Evolutionary conservation across 768 basidiomycete genomes (phyloP).

Genomic region (Tylopilus sp.): DNA sequence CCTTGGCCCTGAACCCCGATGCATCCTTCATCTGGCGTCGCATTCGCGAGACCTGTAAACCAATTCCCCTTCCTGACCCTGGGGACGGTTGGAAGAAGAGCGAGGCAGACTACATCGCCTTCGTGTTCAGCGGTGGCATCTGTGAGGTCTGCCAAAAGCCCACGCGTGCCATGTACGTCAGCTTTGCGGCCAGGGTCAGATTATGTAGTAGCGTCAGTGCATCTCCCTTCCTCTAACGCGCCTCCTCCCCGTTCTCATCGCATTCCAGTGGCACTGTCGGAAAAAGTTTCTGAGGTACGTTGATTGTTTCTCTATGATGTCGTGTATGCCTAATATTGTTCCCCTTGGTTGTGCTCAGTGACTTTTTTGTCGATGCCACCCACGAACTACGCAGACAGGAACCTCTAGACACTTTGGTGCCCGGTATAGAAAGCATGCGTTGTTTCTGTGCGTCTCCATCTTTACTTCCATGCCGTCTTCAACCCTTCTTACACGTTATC

Average conservation of each 20-base stretch:
- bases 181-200: slow-evolving; percentile 46
- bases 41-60: slow-evolving; percentile 38
- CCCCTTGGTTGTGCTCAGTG: slow-evolving; percentile 7
- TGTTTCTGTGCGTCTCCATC: slow-evolving; percentile 21
- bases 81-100: slow-evolving; percentile 35
- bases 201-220: slow-evolving; percentile 41
- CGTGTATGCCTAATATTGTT: no score
- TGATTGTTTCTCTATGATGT: background rate
- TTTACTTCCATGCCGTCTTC: background rate
- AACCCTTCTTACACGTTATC: background rate
- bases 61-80: slow-evolving; percentile 41
- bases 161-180: slow-evolving; percentile 39
- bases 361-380: slow-evolving; percentile 7
- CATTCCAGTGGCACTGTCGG: slow-evolving; percentile 21
- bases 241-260: background rate
- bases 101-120: slow-evolving; percentile 61
- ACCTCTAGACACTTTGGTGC: slow-evolving; percentile 15
- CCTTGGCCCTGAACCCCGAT: slow-evolving; percentile 42
- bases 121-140: slow-evolving; percentile 54
- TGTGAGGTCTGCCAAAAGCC: slow-evolving; percentile 53
- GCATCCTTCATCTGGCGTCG: slow-evolving; percentile 58
- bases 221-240: background rate
- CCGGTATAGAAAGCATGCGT: slow-evolving; percentile 18
- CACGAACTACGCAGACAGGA: background rate
- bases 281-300: slow-evolving; percentile 18